phyloP scores from a whole-genome alignment of 306 rosid species.

The Citrullus colocynthis region DNA sequence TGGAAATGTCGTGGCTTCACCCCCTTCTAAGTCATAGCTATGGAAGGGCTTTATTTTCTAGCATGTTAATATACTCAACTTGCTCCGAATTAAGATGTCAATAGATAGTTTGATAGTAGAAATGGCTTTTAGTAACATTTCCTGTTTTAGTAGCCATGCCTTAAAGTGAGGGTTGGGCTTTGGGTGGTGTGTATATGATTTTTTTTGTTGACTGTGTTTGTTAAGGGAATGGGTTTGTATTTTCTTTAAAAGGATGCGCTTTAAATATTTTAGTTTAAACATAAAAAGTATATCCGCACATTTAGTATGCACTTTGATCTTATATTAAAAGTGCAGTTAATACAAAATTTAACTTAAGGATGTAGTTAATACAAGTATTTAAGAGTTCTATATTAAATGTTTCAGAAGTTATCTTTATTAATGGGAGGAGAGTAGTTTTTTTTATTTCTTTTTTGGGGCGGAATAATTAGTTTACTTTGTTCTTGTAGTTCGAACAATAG shows the following conservation, averaged over 20 bases:
- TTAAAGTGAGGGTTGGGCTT: not conserved
- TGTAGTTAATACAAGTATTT: too few relatives aligned
- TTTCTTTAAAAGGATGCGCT: not conserved
- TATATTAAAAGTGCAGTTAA: too few relatives aligned
- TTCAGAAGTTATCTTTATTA: not conserved
- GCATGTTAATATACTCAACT: not conserved
- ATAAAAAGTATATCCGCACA: too few relatives aligned
- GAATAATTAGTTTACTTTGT: not conserved
- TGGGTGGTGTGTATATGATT: constrained; percentile 2
- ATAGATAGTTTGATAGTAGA: not conserved
- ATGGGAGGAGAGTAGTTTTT: not conserved
- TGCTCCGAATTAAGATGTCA: not conserved
- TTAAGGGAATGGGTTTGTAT: constrained; percentile 1
- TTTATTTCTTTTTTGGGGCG: too few relatives aligned
- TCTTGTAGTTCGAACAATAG: not conserved
- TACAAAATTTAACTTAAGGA: too few relatives aligned
- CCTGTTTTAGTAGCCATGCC: not conserved
- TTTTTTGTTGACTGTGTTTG: not conserved
- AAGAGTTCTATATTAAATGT: not conserved
- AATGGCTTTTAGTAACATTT: not conserved
- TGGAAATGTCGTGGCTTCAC: not conserved
- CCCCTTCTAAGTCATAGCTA: not conserved
- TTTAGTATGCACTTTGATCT: too few relatives aligned
- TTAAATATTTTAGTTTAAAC: too few relatives aligned
- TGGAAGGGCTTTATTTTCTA: not conserved